Conservation (phyloP, 352 stramenopile species). For the Phytophthora melonis region DNA sequence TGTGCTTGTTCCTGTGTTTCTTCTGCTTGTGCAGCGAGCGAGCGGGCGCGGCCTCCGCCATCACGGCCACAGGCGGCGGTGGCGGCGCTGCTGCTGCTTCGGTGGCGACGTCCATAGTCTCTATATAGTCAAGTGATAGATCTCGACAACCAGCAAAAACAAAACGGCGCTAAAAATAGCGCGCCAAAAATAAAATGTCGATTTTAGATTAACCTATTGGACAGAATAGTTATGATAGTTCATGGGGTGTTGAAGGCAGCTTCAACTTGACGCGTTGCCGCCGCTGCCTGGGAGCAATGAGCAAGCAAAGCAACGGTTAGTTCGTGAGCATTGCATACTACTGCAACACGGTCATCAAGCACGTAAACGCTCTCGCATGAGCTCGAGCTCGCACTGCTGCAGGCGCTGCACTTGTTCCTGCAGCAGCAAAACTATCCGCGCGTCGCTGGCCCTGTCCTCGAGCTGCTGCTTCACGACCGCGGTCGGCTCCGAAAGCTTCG, state of each 20-base stretch:
- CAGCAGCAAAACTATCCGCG: conserved; percentile 15
- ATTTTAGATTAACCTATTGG: background rate
- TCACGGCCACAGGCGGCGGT: conserved; percentile 9
- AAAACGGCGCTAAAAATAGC: conserved; percentile 15
- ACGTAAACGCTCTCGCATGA: conserved; percentile 22
- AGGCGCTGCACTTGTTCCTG: conserved; percentile 29
- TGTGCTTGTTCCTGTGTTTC: conserved; percentile 9
- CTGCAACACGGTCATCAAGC: background rate
- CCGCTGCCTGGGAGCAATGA: background rate
- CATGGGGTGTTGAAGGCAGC: background rate
- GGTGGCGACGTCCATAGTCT: conserved; percentile 9
- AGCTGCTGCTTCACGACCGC: conserved; percentile 6
- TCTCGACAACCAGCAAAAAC: background rate
- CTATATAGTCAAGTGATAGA: background rate
- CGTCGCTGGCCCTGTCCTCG: conserved; percentile 1
- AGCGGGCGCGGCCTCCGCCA: conserved; percentile 7
- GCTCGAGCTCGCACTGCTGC: conserved; percentile 23
- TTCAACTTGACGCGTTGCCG: background rate
- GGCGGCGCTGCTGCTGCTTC: background rate
- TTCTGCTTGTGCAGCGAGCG: conserved; percentile 9
- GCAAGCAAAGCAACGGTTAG: background rate
- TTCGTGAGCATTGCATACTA: background rate
- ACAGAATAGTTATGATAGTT: background rate
- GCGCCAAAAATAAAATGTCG: conserved; percentile 3
- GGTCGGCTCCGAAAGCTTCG: conserved; percentile 18